Conservation (phyloP, 2,329 filamentous ascomycete genomes). For the Aspergillus fischeri region DNA sequence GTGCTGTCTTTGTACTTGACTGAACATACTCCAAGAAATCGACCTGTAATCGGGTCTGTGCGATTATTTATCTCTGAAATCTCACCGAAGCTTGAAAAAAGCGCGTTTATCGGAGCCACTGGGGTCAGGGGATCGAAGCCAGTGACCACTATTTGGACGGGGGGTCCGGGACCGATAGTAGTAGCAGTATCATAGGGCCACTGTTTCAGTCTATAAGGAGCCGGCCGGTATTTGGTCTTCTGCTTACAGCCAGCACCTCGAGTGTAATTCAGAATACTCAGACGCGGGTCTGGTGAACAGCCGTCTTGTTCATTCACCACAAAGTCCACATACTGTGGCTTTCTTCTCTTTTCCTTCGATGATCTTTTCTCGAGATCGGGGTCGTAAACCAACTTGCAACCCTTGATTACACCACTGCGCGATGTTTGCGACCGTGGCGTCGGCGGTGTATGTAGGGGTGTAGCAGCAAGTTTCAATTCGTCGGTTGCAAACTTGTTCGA, state of each 20-base stretch:
- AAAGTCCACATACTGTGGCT: conserved; percentile 51
- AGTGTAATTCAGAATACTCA: conserved; percentile 62
- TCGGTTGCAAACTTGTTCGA: conserved; percentile 25
- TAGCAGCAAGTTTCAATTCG: conserved; percentile 31
- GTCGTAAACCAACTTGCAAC: conserved; percentile 59
- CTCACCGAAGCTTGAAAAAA: conserved; percentile 52
- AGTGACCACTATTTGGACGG: conserved; percentile 86
- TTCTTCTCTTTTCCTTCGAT: conserved; percentile 52
- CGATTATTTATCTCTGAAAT: conserved; percentile 90
- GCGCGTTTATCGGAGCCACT: conserved; percentile 48
- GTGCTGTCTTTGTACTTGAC: conserved; percentile 78
- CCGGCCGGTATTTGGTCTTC: conserved; percentile 66
- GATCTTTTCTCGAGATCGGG: conserved; percentile 58
- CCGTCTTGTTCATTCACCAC: conserved; percentile 52
- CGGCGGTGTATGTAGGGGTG: conserved; percentile 41
- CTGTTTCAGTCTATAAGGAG: conserved; percentile 74
- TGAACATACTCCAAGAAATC: conserved; percentile 87
- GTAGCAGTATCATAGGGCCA: conserved; percentile 78
- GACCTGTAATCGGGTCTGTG: conserved; percentile 90
- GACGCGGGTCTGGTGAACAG: conserved; percentile 75
- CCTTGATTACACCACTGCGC: conserved; percentile 50
- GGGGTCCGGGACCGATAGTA: conserved; percentile 82
- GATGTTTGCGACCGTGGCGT: conserved; percentile 49
- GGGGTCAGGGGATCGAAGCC: conserved; percentile 90
- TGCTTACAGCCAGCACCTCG: conserved; percentile 61